A percentile compares a stretch with the other conserved stretches of the same genome.
These are phyloP conservation scores for Phaeosphaeria sp. DNA, from an alignment of 2,329 filamentous ascomycete genomes.

Conservation along the genomic window DNA sequence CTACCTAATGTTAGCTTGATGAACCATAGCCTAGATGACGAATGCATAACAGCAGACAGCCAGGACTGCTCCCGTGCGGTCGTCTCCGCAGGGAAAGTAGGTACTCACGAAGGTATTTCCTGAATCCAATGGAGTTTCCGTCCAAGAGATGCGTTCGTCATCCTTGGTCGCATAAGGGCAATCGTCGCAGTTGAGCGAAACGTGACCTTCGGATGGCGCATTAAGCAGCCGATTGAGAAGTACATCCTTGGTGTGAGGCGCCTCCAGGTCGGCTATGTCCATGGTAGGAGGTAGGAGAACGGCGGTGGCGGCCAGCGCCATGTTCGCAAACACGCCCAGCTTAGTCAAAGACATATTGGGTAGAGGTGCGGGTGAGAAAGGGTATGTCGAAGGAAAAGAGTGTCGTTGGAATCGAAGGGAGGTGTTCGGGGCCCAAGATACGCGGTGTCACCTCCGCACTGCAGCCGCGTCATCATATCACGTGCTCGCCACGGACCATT, in stretches of 20 bases:
- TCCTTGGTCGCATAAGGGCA: slow-evolving; percentile 40
- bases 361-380: slow-evolving; percentile 14
- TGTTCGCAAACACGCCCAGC: slow-evolving; percentile 40
- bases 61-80: not conserved
- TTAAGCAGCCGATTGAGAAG: slow-evolving; percentile 42
- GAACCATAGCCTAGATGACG: not conserved
- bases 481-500: not conserved
- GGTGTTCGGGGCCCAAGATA: too few species aligned
- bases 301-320: slow-evolving; percentile 47
- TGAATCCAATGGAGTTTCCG: slow-evolving; percentile 18
- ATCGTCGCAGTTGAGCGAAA: not conserved
- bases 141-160: slow-evolving; percentile 34
- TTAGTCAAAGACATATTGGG: slow-evolving; percentile 39
- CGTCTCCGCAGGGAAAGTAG: not conserved
- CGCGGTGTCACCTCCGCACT: not conserved
- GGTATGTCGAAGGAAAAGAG: slow-evolving; percentile 10
- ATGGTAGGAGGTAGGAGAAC: slow-evolving; percentile 45
- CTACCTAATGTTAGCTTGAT: slow-evolving; percentile 32
- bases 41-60: not conserved
- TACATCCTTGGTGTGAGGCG: slow-evolving; percentile 38
- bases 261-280: slow-evolving; percentile 34
- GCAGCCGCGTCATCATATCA: not conserved
- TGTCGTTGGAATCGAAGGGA: not conserved
- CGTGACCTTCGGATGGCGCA: slow-evolving; percentile 31
- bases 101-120: slow-evolving; percentile 46